Conservation (phyloP, 768 basidiomycete genomes). For the Tephrocybe sp. region DNA sequence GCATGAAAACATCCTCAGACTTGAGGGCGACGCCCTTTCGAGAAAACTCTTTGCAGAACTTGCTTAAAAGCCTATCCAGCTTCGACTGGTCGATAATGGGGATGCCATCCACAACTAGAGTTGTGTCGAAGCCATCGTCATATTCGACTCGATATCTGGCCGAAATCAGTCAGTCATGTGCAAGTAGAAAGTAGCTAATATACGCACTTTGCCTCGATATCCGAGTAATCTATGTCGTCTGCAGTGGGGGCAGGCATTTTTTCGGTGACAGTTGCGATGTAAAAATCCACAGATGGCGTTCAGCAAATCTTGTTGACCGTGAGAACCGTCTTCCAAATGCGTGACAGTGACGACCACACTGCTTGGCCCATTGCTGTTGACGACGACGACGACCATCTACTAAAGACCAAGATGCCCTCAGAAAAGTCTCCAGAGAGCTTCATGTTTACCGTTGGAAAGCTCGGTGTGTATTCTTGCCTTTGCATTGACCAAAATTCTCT, state of each 20-base stretch:
- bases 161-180: conserved; percentile 5
- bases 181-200: background rate
- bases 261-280: conserved; percentile 6
- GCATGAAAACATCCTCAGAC: conserved; percentile 77
- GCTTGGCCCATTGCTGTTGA: background rate
- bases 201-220: conserved; percentile 82
- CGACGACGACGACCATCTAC: conserved; percentile 6
- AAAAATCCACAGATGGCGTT: conserved; percentile 1
- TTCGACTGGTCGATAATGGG: conserved; percentile 88
- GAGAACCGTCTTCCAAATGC: conserved; percentile 9
- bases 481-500: background rate
- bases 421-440: conserved; percentile 58
- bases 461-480: conserved; percentile 54
- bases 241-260: conserved; percentile 51
- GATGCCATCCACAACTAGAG: conserved; percentile 89
- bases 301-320: conserved; percentile 6
- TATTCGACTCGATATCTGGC: conserved; percentile 80
- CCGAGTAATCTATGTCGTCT: conserved; percentile 80
- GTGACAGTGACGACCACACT: background rate
- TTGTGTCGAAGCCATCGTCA: conserved; percentile 87
- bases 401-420: conserved; percentile 23
- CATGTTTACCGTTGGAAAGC: conserved; percentile 93
- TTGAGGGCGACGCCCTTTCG: conserved; percentile 78
- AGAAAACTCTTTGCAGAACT: conserved; percentile 80
- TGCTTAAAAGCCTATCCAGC: conserved; percentile 75